Evolutionary conservation across 192 early-diverging fungal species (phyloP).

Genomic region (Piromyces finnis): DNA sequence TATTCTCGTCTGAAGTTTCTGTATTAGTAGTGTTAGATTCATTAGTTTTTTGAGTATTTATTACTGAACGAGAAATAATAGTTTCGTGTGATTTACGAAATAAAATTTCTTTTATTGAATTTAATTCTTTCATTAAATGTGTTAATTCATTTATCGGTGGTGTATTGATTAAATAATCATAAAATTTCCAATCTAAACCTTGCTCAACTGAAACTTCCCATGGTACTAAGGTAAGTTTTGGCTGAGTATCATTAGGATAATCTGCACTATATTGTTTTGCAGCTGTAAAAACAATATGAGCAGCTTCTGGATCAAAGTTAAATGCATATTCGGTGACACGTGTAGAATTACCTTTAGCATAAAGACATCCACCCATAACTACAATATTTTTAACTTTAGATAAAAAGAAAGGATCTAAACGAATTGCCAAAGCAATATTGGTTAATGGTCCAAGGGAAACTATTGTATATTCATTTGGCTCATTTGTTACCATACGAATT

Average conservation of each 20-base stretch:
- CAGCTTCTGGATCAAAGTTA: not conserved
- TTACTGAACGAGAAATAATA: not conserved
- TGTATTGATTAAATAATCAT: not conserved
- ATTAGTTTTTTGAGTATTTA: not conserved
- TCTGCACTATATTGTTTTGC: not conserved
- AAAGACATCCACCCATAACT: slow-evolving; percentile 24
- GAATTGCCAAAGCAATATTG: slow-evolving; percentile 23
- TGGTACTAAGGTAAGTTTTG: not conserved
- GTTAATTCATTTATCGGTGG: not conserved
- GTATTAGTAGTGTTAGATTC: not conserved
- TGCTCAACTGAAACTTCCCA: not conserved
- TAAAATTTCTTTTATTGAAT: not conserved
- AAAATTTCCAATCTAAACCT: not conserved
- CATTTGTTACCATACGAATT: slow-evolving; percentile 10
- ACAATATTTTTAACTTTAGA: slow-evolving; percentile 13
- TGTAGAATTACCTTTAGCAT: slow-evolving; percentile 21
- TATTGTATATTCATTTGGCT: slow-evolving; percentile 9
- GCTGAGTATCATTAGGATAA: not conserved
- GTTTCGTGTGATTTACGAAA: not conserved
- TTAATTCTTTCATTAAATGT: not conserved
- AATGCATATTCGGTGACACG: slow-evolving; percentile 9
- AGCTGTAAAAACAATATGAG: slow-evolving; percentile 1
- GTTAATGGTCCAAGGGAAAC: slow-evolving; percentile 25
- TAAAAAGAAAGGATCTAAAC: slow-evolving; percentile 21
- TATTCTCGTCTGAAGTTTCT: too few species aligned